phyloP scores from a whole-genome alignment of 164 flowering plant genomes.

The Umbilicus rupestris region DNA sequence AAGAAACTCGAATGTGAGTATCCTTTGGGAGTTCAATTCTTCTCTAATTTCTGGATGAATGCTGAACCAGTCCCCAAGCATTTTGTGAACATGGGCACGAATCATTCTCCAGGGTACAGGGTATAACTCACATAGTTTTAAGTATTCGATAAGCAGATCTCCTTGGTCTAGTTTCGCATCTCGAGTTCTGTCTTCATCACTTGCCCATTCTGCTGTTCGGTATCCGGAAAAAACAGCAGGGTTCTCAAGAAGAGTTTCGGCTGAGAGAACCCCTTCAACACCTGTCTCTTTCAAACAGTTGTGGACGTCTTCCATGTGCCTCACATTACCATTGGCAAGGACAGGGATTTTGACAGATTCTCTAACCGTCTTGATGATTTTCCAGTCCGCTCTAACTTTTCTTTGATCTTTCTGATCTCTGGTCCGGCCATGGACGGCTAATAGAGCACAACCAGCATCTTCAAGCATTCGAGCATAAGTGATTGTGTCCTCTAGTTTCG shows the following conservation, averaged over 20 bases:
- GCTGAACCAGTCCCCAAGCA: conserved; percentile 93
- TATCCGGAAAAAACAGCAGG: conserved; percentile 93
- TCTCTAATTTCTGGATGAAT: conserved; percentile 64
- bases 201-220: conserved; percentile 63
- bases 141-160: conserved; percentile 60
- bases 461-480: conserved; percentile 94
- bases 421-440: conserved; percentile 94
- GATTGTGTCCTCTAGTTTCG: conserved; percentile 63
- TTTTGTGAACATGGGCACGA: conserved; percentile 77
- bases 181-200: conserved; percentile 21
- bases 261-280: conserved; percentile 89
- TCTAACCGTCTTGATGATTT: conserved; percentile 65
- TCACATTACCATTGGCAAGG: conserved; percentile 85
- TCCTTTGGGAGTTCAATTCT: conserved; percentile 60
- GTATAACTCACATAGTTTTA: conserved; percentile 76
- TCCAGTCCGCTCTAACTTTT: conserved; percentile 79
- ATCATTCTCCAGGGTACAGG: conserved; percentile 98
- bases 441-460: conserved; percentile 93
- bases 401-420: conserved; percentile 87
- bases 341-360: conserved; percentile 75
- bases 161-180: conserved; percentile 61
- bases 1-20: conserved; percentile 77
- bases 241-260: conserved; percentile 89
- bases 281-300: conserved; percentile 71
- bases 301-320: conserved; percentile 71